phyloP scores from a whole-genome alignment of 2,329 filamentous ascomycete genomes.

The Venturia aucupariae region DNA sequence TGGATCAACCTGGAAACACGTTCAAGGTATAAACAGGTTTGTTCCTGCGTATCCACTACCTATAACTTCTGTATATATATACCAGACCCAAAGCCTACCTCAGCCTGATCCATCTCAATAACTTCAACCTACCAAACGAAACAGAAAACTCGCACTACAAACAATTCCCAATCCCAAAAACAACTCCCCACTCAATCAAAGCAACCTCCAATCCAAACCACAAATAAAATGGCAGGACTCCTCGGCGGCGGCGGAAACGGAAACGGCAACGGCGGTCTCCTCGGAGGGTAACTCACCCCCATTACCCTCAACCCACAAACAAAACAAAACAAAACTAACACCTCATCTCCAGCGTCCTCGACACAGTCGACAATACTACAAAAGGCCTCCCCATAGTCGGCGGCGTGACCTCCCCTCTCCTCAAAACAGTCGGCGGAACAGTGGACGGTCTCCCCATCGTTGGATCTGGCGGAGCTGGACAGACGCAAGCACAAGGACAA shows the following conservation, averaged over 20 bases:
- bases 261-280: conserved; percentile 16
- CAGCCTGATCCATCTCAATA: neutral
- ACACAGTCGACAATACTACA: conserved; percentile 18
- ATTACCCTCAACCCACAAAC: neutral
- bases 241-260: conserved; percentile 17
- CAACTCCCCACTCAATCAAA: neutral
- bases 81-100: neutral
- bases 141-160: neutral
- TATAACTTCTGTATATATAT: neutral
- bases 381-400: conserved; percentile 18
- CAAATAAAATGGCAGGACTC: conserved; percentile 18
- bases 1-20: neutral
- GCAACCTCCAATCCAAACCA: neutral
- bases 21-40: conserved; percentile 3
- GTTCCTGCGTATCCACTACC: neutral
- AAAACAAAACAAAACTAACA: neutral
- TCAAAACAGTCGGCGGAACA: conserved; percentile 18
- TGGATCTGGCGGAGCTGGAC: conserved; percentile 15
- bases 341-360: conserved; percentile 15
- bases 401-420: conserved; percentile 17
- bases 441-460: conserved; percentile 18
- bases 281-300: conserved; percentile 16
- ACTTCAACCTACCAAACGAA: neutral
- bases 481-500: neutral
- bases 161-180: neutral